These are phyloP conservation scores for Phytophthora megakarya DNA, from an alignment of 352 stramenopile species.

Conservation along the genomic window DNA sequence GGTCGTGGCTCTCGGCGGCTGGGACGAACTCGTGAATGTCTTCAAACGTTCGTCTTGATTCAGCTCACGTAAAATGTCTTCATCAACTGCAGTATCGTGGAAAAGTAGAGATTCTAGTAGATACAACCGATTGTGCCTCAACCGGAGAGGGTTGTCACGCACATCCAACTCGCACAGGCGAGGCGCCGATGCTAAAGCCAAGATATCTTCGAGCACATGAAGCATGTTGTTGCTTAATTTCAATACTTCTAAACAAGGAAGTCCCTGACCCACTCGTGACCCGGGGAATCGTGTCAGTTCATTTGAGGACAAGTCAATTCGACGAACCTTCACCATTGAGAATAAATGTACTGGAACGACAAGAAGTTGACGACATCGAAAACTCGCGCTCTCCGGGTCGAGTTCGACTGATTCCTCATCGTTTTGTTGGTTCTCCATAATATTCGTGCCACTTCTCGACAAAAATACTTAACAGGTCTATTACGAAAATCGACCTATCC, in stretches of 20 bases:
- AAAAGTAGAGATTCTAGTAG: slow-evolving; percentile 65
- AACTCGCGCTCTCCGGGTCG: slow-evolving; percentile 45
- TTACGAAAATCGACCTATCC: neutral
- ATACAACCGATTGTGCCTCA: slow-evolving; percentile 73
- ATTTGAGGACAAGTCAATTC: slow-evolving; percentile 68
- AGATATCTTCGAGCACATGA: slow-evolving; percentile 66
- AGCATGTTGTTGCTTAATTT: slow-evolving; percentile 60
- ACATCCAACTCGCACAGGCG: slow-evolving; percentile 67
- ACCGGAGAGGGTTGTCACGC: slow-evolving; percentile 56
- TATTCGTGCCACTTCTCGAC: neutral
- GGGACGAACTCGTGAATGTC: neutral
- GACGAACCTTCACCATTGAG: slow-evolving; percentile 53
- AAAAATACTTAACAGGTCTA: slow-evolving; percentile 31
- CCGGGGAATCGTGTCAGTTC: slow-evolving; percentile 65
- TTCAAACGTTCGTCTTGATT: slow-evolving; percentile 51
- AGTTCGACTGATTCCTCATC: slow-evolving; percentile 8
- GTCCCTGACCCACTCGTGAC: slow-evolving; percentile 37
- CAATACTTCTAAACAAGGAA: slow-evolving; percentile 60
- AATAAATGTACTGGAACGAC: slow-evolving; percentile 54
- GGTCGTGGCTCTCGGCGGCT: slow-evolving; percentile 15
- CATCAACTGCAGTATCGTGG: slow-evolving; percentile 28
- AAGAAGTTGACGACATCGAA: slow-evolving; percentile 40
- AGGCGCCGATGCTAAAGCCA: slow-evolving; percentile 47
- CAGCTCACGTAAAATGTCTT: slow-evolving; percentile 44
- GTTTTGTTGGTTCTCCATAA: slow-evolving; percentile 22